Evolutionary conservation across 306 rosid genomes (phyloP).

Genomic region (Castanea crenata): DNA sequence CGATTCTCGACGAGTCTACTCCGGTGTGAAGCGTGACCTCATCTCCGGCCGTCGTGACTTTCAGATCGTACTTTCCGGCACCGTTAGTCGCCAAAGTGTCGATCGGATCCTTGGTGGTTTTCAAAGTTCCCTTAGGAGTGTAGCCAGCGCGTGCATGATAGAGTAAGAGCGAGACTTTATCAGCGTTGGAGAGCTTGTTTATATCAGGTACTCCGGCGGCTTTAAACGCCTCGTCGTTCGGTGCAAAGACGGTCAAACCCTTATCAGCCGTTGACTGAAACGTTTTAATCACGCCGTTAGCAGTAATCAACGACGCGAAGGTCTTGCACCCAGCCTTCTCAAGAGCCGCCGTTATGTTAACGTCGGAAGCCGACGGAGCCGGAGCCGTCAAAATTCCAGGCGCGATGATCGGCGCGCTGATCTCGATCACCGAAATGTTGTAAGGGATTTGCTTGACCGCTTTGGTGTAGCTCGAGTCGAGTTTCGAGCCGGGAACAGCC

Average conservation of each 20-base stretch:
- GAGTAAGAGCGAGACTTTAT: slow-evolving; percentile 61
- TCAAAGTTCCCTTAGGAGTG: slow-evolving; percentile 69
- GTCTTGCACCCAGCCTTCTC: slow-evolving; percentile 84
- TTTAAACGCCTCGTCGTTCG: slow-evolving; percentile 84
- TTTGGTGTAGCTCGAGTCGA: slow-evolving; percentile 74
- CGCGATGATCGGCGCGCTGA: slow-evolving; percentile 67
- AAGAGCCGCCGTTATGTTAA: slow-evolving; percentile 64
- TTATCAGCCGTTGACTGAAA: slow-evolving; percentile 51
- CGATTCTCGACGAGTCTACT: slow-evolving; percentile 64
- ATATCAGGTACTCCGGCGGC: slow-evolving; percentile 75
- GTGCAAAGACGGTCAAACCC: slow-evolving; percentile 84
- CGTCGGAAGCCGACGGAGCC: slow-evolving; percentile 59
- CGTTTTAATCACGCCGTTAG: slow-evolving; percentile 72
- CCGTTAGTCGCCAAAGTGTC: slow-evolving; percentile 67
- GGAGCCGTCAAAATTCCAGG: slow-evolving; percentile 82
- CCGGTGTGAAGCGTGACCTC: slow-evolving; percentile 81
- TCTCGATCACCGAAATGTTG: slow-evolving; percentile 79
- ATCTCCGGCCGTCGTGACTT: slow-evolving; percentile 58
- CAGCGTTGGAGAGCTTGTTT: slow-evolving; percentile 78
- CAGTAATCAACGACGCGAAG: slow-evolving; percentile 47
- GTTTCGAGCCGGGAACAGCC: slow-evolving; percentile 82
- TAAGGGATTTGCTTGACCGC: slow-evolving; percentile 75
- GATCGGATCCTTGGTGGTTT: slow-evolving; percentile 54
- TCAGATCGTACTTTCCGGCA: slow-evolving; percentile 68
- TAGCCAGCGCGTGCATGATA: slow-evolving; percentile 66